Base-by-base conservation (phyloP, 345 rosid species). In the Raphanus sativus region DNA sequence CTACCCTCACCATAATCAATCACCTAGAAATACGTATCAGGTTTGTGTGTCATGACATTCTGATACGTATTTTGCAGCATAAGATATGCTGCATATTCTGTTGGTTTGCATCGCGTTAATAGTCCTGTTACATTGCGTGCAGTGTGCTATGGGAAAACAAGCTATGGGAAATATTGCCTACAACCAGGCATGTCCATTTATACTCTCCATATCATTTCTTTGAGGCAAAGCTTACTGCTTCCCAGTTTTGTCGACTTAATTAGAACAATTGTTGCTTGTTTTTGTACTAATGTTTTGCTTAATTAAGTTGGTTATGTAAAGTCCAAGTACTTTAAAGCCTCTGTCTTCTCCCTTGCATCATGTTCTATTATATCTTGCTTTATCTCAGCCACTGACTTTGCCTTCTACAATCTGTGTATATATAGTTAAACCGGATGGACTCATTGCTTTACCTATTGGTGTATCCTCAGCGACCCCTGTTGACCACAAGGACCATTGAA, bases 121-220 rank as follows among this genome's bases (percentile, higher is more conserved):
- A 45, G 13, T 65, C 59, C 28, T 65, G 54, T 58, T 70, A 48
- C 56, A 21, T 24, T 63, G 15, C 75, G 7, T 81, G 42, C 75
- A 94, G 98, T 94, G 98, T 83, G 98, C 98, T 63, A 94, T 94
- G 98, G 98, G 98, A 68, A 94, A 94, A 87, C 98, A 94, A 87
- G 97, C 97, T 12, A 94, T 94, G 98, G 98, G 98, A 70, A 94
- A 90, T 77, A 89, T 94, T 67, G 97, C 98, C 63, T 90, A 89
- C 83, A 94, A 94, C 81, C 92, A 94, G 93, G 98, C 83, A 81
- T 82, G 90, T 79, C 10, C 62, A 29, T 17, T 70, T 71, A 60
- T 64, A 13, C 75, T 62, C 33, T 10, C 33, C 34, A 40, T 65
- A 63, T 26, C n/a, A 62, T 55, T 33, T 64, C 48, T 48, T 32